Conservation (phyloP, 2,329 filamentous ascomycete species). For the Colletotrichum filicis region DNA sequence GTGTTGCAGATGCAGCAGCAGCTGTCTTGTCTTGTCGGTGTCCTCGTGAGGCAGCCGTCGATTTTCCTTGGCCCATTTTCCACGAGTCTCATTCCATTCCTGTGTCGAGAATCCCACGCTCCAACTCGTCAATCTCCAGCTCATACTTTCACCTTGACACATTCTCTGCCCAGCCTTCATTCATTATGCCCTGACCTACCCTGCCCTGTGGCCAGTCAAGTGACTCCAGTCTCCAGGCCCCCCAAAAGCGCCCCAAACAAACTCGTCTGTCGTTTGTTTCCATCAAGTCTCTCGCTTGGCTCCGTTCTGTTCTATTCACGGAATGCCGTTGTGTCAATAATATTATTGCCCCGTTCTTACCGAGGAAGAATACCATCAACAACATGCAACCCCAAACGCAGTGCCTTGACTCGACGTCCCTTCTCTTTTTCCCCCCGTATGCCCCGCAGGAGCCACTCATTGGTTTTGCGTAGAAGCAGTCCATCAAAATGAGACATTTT, state of each 20-base stretch:
- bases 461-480: constrained; percentile 7
- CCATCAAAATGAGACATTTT: constrained; percentile 32
- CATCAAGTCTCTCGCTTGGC: not conserved
- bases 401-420: constrained; percentile 25
- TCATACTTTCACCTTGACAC: not conserved
- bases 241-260: not conserved
- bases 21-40: not conserved
- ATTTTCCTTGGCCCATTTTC: constrained; percentile 22
- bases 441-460: constrained; percentile 7
- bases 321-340: not conserved
- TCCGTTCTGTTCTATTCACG: constrained; percentile 16
- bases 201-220: not conserved
- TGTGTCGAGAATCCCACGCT: not conserved
- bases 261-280: not conserved
- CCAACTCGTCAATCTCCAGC: not conserved
- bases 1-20: not conserved
- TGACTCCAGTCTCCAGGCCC: not conserved
- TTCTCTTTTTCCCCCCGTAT: not conserved
- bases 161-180: not conserved
- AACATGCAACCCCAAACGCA: constrained; percentile 20
- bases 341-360: constrained; percentile 1
- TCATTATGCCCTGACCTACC: not conserved
- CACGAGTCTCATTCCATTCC: constrained; percentile 27
- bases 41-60: constrained; percentile 29
- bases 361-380: constrained; percentile 16